These are phyloP conservation scores for Solanum chacoense DNA, from an alignment of 305 asterid species.

Conservation along the genomic window DNA sequence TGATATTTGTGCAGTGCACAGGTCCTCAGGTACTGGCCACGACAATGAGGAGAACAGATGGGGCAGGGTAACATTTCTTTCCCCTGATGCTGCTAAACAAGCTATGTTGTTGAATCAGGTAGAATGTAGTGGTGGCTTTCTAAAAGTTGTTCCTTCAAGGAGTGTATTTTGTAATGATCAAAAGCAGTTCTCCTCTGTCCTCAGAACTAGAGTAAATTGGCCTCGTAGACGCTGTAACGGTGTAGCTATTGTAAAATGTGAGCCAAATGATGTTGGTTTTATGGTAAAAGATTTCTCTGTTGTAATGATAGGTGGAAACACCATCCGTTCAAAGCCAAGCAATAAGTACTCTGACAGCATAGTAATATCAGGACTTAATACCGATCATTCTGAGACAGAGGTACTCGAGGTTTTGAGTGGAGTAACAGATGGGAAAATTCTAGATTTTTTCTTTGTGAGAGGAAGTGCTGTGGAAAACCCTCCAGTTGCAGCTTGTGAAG, in stretches of 20 bases:
- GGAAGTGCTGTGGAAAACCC: slow-evolving; percentile 46
- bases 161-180: slow-evolving; percentile 31
- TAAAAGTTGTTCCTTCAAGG: slow-evolving; percentile 53
- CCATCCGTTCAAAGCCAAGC: slow-evolving; percentile 30
- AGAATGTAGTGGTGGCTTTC: slow-evolving; percentile 39
- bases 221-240: slow-evolving; percentile 86
- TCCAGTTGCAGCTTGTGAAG: slow-evolving; percentile 47
- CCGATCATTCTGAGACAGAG: slow-evolving; percentile 55
- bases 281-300: slow-evolving; percentile 37
- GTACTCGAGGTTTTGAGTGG: slow-evolving; percentile 27
- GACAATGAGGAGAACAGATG: slow-evolving; percentile 52
- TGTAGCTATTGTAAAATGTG: slow-evolving; percentile 55
- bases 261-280: slow-evolving; percentile 36
- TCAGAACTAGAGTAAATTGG: slow-evolving; percentile 70
- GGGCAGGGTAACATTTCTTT: slow-evolving; percentile 82
- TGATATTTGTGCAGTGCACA: slow-evolving; percentile 47
- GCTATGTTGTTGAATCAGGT: slow-evolving; percentile 36
- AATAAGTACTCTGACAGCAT: slow-evolving; percentile 22
- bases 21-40: slow-evolving; percentile 25
- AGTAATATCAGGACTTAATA: slow-evolving; percentile 37
- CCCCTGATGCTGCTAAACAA: slow-evolving; percentile 69
- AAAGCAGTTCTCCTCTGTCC: slow-evolving; percentile 33
- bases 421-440: slow-evolving; percentile 35
- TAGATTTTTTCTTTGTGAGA: slow-evolving; percentile 52
- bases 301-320: slow-evolving; percentile 31